Evolutionary conservation across 495 filamentous ascomycete species (phyloP), one percentile per base, ranked within the genome.

Genomic region (Letharia columbiana): DNA sequence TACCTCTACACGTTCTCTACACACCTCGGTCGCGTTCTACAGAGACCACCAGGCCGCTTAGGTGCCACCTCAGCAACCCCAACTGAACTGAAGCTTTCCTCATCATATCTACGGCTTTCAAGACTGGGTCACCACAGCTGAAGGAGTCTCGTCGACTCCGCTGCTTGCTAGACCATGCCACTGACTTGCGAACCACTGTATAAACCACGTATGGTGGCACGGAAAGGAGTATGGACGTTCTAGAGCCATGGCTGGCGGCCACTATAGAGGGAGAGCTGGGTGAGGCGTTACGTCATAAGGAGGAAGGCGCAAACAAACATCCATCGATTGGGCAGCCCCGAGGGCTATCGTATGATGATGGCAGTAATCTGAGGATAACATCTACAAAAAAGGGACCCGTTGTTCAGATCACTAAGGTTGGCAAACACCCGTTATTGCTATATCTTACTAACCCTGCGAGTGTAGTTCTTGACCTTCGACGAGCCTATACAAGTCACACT

Each of bases 321-420:
- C 54, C 50, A 39, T 65, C 52, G 63, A 59, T 35, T 44, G 63
- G 40, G 28, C 28, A 49, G 52, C 37, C 54, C 52, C 31, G 44
- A 47, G 63, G 23, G 41, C 54, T 44, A 28, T 50, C 57, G n/a
- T 57, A 78, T 56, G 77, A 82, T 54, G 71, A 79, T 71, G 78
- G 77, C 10, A 73, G 75, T 62, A 76, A 73, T 35, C 63, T 82
- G 49, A 74, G 71, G 17, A 77, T 82, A 63, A 68, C 50, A 33
- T 68, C 59, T 37, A 9, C 41, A 9, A 63, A 58, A 0, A 35
- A 60, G 9, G 61, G 66, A 37, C 33, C 31, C 8, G 4, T 59
- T 33, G 77, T 75, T 18, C 59, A 72, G 54, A 66, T 72, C n/a
- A 67, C 61, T 9, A 70, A 72, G 66, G 71, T 72, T n/a, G 13